Conservation (phyloP, 169 alveolate genomes). For the Plasmodium gonderi region DNA sequence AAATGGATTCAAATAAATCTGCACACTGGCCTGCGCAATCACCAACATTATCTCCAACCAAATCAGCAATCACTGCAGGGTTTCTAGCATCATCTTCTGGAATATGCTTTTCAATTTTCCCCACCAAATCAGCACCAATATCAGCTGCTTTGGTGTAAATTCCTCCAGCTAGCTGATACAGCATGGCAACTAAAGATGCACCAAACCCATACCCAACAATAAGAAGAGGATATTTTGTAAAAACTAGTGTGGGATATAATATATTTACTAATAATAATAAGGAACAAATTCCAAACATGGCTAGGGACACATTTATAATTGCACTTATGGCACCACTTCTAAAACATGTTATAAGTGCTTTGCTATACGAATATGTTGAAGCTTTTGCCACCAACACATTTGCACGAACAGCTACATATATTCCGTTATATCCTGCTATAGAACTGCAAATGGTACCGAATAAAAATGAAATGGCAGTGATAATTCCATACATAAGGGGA, state of each 20-base stretch:
- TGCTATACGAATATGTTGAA: conserved; percentile 88
- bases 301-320: conserved; percentile 87
- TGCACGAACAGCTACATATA: conserved; percentile 91
- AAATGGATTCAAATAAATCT: conserved; percentile 90
- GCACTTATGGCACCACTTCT: conserved; percentile 91
- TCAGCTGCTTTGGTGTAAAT: conserved; percentile 93
- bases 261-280: conserved; percentile 75
- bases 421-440: conserved; percentile 89
- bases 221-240: conserved; percentile 79
- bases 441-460: conserved; percentile 88
- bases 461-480: conserved; percentile 84
- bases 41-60: conserved; percentile 93
- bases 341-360: conserved; percentile 85
- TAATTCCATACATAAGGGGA: conserved; percentile 79
- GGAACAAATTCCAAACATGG: conserved; percentile 86
- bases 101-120: conserved; percentile 90
- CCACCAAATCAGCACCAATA: conserved; percentile 93
- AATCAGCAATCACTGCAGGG: conserved; percentile 93
- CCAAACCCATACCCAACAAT: conserved; percentile 93
- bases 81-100: conserved; percentile 94
- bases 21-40: conserved; percentile 94
- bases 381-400: conserved; percentile 88
- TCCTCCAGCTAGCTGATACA: conserved; percentile 93
- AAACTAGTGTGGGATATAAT: conserved; percentile 67
- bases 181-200: conserved; percentile 92